phyloP scores from a whole-genome alignment of 306 rosid species.

The Castanospermum australe region DNA sequence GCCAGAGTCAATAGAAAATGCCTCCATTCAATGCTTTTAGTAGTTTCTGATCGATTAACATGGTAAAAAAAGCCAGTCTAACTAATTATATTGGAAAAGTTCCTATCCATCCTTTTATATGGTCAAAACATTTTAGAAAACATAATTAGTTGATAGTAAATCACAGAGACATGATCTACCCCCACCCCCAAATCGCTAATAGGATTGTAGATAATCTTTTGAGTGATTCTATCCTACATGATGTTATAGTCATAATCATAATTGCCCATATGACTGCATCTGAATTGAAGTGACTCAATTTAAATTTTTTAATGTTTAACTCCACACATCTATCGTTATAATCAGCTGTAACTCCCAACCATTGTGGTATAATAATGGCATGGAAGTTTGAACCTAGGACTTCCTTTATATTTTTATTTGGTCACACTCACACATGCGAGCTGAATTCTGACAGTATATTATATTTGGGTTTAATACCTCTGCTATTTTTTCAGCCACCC shows the following conservation, averaged over 20 bases:
- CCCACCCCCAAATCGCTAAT: no score
- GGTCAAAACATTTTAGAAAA: slow-evolving; percentile 2
- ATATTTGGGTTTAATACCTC: slow-evolving; percentile 24
- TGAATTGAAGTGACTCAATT: not conserved
- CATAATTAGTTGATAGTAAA: not conserved
- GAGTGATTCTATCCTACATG: no score
- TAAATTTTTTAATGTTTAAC: not conserved
- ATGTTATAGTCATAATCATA: no score
- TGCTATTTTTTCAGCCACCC: slow-evolving; percentile 66
- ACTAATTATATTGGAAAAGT: not conserved
- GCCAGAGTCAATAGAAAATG: not conserved
- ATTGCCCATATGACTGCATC: no score
- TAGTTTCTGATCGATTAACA: not conserved
- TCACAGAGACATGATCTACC: not conserved
- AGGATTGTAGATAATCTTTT: no score
- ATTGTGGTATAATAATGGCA: not conserved
- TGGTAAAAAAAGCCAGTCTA: not conserved
- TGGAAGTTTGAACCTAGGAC: not conserved
- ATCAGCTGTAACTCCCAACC: not conserved
- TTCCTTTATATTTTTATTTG: not conserved
- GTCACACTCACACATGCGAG: not conserved
- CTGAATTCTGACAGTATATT: slow-evolving; percentile 15
- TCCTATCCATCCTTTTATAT: not conserved
- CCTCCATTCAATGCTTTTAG: not conserved
- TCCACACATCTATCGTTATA: not conserved